A percentile compares a stretch with the other conserved stretches of the same genome.
Conservation (phyloP, 2,329 filamentous ascomycete species). For the Curvularia hawaiiensis region DNA sequence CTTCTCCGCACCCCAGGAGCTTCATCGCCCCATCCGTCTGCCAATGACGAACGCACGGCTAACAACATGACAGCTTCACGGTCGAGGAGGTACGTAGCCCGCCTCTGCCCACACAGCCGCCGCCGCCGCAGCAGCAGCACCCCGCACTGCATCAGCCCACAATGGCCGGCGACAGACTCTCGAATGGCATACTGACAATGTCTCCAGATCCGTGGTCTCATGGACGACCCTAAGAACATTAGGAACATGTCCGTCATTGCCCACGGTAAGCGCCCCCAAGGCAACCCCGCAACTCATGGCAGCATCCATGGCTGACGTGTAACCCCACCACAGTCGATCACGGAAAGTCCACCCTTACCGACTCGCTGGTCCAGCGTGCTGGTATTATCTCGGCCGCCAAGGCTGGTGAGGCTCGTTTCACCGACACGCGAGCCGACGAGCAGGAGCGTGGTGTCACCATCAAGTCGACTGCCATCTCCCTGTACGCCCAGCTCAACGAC, state of each 20-base stretch:
- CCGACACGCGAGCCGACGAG: slow-evolving; percentile 95
- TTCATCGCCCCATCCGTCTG: not conserved
- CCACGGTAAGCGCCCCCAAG: slow-evolving; percentile 66
- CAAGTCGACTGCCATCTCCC: slow-evolving; percentile 99
- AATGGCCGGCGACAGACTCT: slow-evolving; percentile 16
- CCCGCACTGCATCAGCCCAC: slow-evolving; percentile 18
- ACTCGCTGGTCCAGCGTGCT: slow-evolving; percentile 97
- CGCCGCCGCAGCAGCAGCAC: not conserved
- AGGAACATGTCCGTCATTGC: slow-evolving; percentile 99
- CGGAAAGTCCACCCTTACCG: slow-evolving; percentile 99
- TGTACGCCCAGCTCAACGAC: slow-evolving; percentile 83
- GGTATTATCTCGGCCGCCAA: slow-evolving; percentile 99
- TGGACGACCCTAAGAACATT: slow-evolving; percentile 79
- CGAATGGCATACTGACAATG: slow-evolving; percentile 35
- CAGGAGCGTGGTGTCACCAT: slow-evolving; percentile 99
- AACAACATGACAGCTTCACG: slow-evolving; percentile 80
- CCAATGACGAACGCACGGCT: slow-evolving; percentile 45
- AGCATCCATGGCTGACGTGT: slow-evolving; percentile 32
- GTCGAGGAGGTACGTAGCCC: slow-evolving; percentile 75
- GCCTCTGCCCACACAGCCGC: slow-evolving; percentile 19
- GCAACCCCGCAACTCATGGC: slow-evolving; percentile 21
- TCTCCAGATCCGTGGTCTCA: slow-evolving; percentile 70
- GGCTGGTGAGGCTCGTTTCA: slow-evolving; percentile 94
- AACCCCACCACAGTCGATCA: slow-evolving; percentile 75
- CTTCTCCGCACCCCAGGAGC: not conserved